Evolutionary conservation across 2,329 filamentous ascomycete species (phyloP).

Genomic region (Trichoderma semiorbis): DNA sequence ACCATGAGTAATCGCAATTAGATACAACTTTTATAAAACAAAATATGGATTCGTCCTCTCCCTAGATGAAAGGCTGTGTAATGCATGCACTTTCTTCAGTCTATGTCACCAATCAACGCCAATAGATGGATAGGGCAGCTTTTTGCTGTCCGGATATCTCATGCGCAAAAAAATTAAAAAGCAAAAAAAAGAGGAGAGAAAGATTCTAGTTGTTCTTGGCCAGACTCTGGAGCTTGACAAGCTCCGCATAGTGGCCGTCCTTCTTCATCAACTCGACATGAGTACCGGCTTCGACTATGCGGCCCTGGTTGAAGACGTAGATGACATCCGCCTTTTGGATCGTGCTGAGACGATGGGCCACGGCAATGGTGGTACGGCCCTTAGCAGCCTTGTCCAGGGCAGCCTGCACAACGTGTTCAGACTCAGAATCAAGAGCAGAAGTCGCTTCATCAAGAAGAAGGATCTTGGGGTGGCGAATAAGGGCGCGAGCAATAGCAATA

Average conservation of each 20-base stretch:
- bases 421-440: slow-evolving; percentile 16
- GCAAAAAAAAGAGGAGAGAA: neutral
- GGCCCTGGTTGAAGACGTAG: slow-evolving; percentile 91
- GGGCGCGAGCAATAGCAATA: slow-evolving; percentile 17
- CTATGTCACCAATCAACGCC: slow-evolving; percentile 14
- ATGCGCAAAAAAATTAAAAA: slow-evolving; percentile 2
- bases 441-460: slow-evolving; percentile 18
- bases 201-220: slow-evolving; percentile 47
- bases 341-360: slow-evolving; percentile 64
- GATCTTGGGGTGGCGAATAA: slow-evolving; percentile 19
- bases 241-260: slow-evolving; percentile 70
- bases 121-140: slow-evolving; percentile 13
- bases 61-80: neutral
- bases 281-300: slow-evolving; percentile 79
- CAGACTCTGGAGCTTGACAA: slow-evolving; percentile 77
- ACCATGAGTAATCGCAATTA: slow-evolving; percentile 4
- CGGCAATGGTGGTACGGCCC: slow-evolving; percentile 19
- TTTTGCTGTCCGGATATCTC: slow-evolving; percentile 12
- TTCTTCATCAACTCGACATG: slow-evolving; percentile 69
- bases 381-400: slow-evolving; percentile 28
- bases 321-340: slow-evolving; percentile 95
- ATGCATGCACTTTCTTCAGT: neutral
- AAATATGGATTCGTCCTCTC: neutral
- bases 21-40: slow-evolving; percentile 11
- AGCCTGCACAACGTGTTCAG: slow-evolving; percentile 17